Evolutionary conservation across 768 basidiomycete species (phyloP).

Genomic region (Mrakia frigida): DNA sequence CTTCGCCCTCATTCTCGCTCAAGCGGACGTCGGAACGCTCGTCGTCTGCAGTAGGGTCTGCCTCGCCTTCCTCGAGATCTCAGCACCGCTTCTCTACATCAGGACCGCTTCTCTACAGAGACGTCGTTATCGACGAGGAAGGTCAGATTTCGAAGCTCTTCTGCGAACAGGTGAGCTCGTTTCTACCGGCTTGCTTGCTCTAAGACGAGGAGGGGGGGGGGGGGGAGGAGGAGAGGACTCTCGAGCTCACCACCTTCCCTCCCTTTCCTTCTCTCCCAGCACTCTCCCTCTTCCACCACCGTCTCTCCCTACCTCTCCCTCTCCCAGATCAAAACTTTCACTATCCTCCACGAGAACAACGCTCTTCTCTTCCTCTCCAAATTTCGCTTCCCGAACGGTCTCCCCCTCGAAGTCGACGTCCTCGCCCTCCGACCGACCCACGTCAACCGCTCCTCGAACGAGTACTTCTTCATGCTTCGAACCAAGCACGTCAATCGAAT

Average conservation of each 20-base stretch:
- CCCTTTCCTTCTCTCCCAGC: background rate
- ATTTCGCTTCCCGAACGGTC: background rate
- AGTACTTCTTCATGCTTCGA: background rate
- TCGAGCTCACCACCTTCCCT: background rate
- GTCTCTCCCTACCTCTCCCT: background rate
- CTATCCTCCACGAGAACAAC: background rate
- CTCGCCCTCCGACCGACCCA: background rate
- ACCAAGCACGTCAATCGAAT: background rate
- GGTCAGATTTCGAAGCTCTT: background rate
- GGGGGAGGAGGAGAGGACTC: background rate
- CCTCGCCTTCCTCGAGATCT: constrained; percentile 11
- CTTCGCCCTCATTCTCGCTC: background rate
- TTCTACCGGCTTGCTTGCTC: background rate
- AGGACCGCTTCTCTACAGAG: background rate
- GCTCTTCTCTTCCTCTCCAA: background rate
- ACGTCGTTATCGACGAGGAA: background rate
- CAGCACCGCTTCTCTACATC: constrained; percentile 2
- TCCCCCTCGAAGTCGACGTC: background rate
- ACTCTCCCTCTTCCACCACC: background rate
- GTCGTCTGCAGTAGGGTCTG: background rate
- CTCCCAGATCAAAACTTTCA: background rate
- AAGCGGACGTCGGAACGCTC: background rate
- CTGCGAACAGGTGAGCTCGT: background rate
- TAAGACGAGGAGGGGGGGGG: background rate
- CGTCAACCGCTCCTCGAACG: background rate